A percentile compares a stretch with the other conserved stretches of the same genome.
phyloP scores from a whole-genome alignment of 2,329 filamentous ascomycete species.

The Xylariales sp. region DNA sequence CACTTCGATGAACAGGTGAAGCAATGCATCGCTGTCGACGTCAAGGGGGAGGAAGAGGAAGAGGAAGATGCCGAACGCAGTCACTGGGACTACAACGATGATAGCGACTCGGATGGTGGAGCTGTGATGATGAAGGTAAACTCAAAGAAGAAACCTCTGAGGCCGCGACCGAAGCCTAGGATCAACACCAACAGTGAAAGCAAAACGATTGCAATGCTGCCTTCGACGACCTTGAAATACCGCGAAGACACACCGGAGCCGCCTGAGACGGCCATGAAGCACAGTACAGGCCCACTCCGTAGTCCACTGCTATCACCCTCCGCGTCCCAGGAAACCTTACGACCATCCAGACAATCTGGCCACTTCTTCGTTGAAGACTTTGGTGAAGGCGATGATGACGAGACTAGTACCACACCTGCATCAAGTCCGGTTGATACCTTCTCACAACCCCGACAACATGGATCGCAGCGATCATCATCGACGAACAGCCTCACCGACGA shows the following conservation, averaged over 20 bases:
- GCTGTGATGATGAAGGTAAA: constrained; percentile 74
- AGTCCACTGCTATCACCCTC: constrained; percentile 62
- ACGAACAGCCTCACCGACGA: constrained; percentile 45
- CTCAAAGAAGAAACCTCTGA: constrained; percentile 52
- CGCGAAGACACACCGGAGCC: constrained; percentile 70
- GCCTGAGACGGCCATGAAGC: constrained; percentile 57
- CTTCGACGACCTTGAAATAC: constrained; percentile 83
- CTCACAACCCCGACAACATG: constrained; percentile 18
- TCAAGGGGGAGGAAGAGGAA: constrained; percentile 73
- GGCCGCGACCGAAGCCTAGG: constrained; percentile 37
- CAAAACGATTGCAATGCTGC: constrained; percentile 83
- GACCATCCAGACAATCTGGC: constrained; percentile 62
- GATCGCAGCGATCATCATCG: constrained; percentile 44
- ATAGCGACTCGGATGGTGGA: constrained; percentile 67
- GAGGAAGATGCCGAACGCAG: constrained; percentile 53
- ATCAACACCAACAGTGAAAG: constrained; percentile 55
- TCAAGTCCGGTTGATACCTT: constrained; percentile 17
- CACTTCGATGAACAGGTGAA: constrained; percentile 95
- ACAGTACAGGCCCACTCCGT: constrained; percentile 43
- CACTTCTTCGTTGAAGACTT: constrained; percentile 61
- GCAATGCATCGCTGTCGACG: constrained; percentile 90
- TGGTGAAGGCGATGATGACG: constrained; percentile 55
- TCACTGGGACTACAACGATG: constrained; percentile 37
- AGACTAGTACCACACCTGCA: constrained; percentile 31
- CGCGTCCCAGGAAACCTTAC: constrained; percentile 76